phyloP scores from a whole-genome alignment of 345 rosid species.

The Bretschneidera sinensis region DNA sequence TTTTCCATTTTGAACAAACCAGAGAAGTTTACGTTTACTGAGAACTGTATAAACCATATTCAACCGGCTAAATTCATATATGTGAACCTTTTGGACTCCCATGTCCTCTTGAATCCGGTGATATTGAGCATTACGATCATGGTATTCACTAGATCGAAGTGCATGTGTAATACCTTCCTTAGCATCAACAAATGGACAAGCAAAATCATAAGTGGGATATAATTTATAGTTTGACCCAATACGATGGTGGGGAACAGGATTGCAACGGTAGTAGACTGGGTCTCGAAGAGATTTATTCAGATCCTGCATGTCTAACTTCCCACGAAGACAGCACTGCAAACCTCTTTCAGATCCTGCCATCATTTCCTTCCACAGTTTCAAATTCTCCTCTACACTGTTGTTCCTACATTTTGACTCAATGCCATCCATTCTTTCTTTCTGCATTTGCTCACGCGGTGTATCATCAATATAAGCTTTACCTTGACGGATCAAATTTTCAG shows the following conservation, averaged over 20 bases:
- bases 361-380: constrained; percentile 90
- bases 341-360: constrained; percentile 76
- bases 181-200: constrained; percentile 91
- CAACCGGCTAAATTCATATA: constrained; percentile 83
- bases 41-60: constrained; percentile 90
- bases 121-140: constrained; percentile 90
- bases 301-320: constrained; percentile 91
- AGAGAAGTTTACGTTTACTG: constrained; percentile 87
- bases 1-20: constrained; percentile 86
- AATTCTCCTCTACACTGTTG: constrained; percentile 56
- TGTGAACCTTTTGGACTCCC: constrained; percentile 63
- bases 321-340: constrained; percentile 77
- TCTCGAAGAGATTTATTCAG: constrained; percentile 93
- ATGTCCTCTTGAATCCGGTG: constrained; percentile 74
- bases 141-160: constrained; percentile 81
- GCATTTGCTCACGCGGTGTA: constrained; percentile 85
- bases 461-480: constrained; percentile 96
- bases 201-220: constrained; percentile 99
- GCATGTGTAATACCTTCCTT: constrained; percentile 86
- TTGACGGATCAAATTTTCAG: constrained; percentile 63
- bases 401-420: constrained; percentile 79
- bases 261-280: constrained; percentile 93
- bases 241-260: constrained; percentile 86
- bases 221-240: constrained; percentile 79
- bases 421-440: constrained; percentile 89